A percentile compares a stretch with the other conserved stretches of the same genome.
Evolutionary conservation across 108 stramenopile species (phyloP).

Genomic region (Pseudonitzschia pungens): DNA sequence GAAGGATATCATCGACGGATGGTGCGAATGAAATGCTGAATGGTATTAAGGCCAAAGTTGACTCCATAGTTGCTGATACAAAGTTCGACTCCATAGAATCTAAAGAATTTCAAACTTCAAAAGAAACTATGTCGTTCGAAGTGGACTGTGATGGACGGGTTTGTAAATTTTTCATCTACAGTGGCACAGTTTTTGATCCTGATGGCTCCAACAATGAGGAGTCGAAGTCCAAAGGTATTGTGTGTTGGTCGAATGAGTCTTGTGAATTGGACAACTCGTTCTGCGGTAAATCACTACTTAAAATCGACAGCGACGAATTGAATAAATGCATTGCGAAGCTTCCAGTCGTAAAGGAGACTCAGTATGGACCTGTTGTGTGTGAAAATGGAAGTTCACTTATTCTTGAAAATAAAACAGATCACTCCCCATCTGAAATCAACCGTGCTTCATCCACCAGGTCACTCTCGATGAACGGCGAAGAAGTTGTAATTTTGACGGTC

Average conservation of each 20-base stretch:
- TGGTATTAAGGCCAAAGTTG: slow-evolving; percentile 24
- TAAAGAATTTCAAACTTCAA: neutral
- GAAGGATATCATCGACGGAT: neutral
- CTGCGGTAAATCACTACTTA: slow-evolving; percentile 3
- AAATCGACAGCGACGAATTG: slow-evolving; percentile 13
- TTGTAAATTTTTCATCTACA: slow-evolving; percentile 26
- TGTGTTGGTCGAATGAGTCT: slow-evolving; percentile 38
- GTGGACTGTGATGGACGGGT: slow-evolving; percentile 26
- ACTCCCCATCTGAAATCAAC: too few species aligned
- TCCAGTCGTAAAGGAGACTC: slow-evolving; percentile 19
- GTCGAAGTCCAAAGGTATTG: slow-evolving; percentile 23
- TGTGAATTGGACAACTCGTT: slow-evolving; percentile 20
- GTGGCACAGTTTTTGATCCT: neutral
- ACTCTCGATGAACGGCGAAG: neutral
- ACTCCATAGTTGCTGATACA: slow-evolving; percentile 10
- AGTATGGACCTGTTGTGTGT: slow-evolving; percentile 29
- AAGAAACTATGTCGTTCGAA: slow-evolving; percentile 11
- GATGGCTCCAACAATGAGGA: slow-evolving; percentile 12
- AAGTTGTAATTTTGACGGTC: neutral
- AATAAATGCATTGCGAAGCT: neutral
- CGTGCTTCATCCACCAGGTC: neutral
- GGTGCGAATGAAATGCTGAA: slow-evolving; percentile 6
- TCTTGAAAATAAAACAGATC: slow-evolving; percentile 7
- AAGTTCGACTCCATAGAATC: neutral
- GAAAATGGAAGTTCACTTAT: slow-evolving; percentile 33